Base-by-base conservation (phyloP, 2,329 filamentous ascomycete species). In the Calonectria honghensis region DNA sequence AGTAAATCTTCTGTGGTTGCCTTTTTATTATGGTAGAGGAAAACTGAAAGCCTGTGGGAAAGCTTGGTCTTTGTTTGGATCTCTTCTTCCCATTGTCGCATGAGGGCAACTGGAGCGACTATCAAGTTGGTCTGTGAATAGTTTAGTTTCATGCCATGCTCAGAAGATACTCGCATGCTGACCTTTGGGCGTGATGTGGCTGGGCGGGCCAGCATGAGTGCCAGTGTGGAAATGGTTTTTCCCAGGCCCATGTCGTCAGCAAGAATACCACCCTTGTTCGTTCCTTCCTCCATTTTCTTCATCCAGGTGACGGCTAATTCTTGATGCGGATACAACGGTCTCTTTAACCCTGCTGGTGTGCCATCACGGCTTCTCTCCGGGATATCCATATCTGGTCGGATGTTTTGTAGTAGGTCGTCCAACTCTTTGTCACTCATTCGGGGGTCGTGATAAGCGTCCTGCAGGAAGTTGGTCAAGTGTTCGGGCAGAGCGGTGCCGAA, bases 201-300 rank as follows among this genome's bases (percentile, higher is more conserved):
- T n/a, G 89, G 92, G 7, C 92, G 90, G 7, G 91, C 90, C 16
- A 95, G 88, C 78, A 98, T 94, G 54, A 98, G 89, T 5, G 96
- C 91, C 29, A 98, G 88, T 6, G 94, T 93, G 75, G 96, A 95
- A 31, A 98, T 93, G 0, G 96, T 98, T 86, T 98, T 98, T 24
- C 96, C 96, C 13, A 98, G 85, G 4, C 96, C 96, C 96, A 98
- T 98, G 81, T 98, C 96, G 83, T 98, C 96, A 2, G 95, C 95
- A 20, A 98, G 88, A 70, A 98, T 96, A 50, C 96, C 96, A n/a
- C 96, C 96, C 79, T 94, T 95, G 80, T 94, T 95, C 68, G 93
- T 89, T 11, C 94, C 92, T 24, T 89, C 90, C 83, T 98, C 96
- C 83, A 95, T 95, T n/a, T 92, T 89, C 61, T 93, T 89, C 90